These are phyloP conservation scores for carrot (Daucus carota) DNA, from an alignment of 129 eudicot species.

Conservation along the genomic window DNA sequence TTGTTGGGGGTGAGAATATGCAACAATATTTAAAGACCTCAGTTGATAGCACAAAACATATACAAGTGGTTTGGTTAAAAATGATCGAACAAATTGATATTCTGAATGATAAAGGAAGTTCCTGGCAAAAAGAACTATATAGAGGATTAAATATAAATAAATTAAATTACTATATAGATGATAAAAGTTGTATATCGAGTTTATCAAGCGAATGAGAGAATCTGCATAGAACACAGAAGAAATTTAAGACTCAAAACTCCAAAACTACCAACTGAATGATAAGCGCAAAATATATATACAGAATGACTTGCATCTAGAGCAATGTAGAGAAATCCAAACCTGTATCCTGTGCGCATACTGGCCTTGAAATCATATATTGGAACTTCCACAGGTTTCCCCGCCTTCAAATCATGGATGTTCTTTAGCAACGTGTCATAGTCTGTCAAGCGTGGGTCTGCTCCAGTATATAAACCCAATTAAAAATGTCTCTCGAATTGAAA, in stretches of 20 bases:
- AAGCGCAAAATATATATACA: not conserved
- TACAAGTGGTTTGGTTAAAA: not conserved
- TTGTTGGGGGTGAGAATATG: not conserved
- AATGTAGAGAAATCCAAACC: slow-evolving; percentile 27
- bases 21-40: not conserved
- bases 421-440: slow-evolving; percentile 85
- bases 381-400: slow-evolving; percentile 63
- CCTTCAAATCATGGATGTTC: slow-evolving; percentile 78
- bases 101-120: not conserved
- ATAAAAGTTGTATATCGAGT: not conserved
- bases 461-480: slow-evolving; percentile 11
- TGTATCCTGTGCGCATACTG: slow-evolving; percentile 83
- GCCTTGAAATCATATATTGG: slow-evolving; percentile 93
- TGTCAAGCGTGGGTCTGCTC: slow-evolving; percentile 90
- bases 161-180: not conserved
- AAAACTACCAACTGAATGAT: not conserved
- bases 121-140: not conserved
- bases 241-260: not conserved
- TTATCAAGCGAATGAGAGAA: not conserved
- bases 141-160: not conserved
- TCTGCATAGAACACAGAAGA: not conserved
- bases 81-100: not conserved
- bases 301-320: not conserved
- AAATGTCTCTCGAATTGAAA: not conserved
- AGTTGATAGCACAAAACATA: not conserved